Base-by-base conservation (phyloP, 1,139 yeast genomes). In the Candida albicans region DNA sequence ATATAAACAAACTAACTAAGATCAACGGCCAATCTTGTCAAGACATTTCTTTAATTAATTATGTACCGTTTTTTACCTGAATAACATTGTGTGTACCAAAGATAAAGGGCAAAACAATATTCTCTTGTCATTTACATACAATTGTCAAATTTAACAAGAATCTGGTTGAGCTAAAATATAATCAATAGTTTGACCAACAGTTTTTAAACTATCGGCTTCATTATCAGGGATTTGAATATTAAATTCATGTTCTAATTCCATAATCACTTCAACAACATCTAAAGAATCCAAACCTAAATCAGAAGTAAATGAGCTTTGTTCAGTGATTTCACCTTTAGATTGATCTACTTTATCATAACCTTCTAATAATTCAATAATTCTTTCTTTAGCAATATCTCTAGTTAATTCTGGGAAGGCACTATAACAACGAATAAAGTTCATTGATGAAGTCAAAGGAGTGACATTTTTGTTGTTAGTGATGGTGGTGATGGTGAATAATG, bases 201-300 rank as follows among this genome's bases (percentile, higher is more conserved):
- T 85, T 70, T 83, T 86, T 63, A 89, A 81, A 52, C 79, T 77
- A 61, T 88, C 95, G 36, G 95, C 93, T 63, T 87, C 91, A 54
- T 82, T 80, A 65, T 89, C 96, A 39, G 96, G 95, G 62, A 89
- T 87, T 62, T 83, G 87, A 58, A 80, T 78, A 55, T 82, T 80
- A 64, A 83, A 82, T 59, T 88, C 96, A 55, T 82, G 85, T 68
- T 89, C 96, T 50, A 89, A 80, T 57, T 88, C 95, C 89, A 89
- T 88, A 35, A 89, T 79, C 35, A 88, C 91, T 64, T 89, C 96
- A 38, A 87, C 96, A 31, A 87, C 84, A 59, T 89, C 96, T 60
- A 89, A 79, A 28, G 93, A 84, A 68, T 89, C 96, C 56, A 88
- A 77, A 2, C 95, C 95, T 53, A 89, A 76, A 61, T 89, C 96